A percentile compares a stretch with the other conserved stretches of the same genome.
These are phyloP conservation scores for Vitis amurensis DNA, from an alignment of 164 flowering plant genomes.

Conservation along the genomic window DNA sequence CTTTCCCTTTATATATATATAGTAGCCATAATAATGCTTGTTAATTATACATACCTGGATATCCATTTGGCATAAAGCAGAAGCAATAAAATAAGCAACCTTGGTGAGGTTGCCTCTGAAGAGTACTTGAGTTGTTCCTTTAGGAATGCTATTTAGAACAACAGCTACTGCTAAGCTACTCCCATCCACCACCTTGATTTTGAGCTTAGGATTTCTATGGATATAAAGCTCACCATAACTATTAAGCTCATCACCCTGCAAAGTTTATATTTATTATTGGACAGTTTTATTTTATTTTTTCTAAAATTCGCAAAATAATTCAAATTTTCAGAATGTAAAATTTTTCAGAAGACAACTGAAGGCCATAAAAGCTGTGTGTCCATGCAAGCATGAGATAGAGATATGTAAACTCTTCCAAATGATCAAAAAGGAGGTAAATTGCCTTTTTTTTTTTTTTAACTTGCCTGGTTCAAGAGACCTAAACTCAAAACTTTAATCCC, in stretches of 20 bases:
- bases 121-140: constrained; percentile 51
- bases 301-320: too few relatives aligned
- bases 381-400: too few relatives aligned
- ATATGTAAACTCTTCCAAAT: too few relatives aligned
- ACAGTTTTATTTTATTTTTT: not conserved
- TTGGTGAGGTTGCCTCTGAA: constrained; percentile 50
- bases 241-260: constrained; percentile 65
- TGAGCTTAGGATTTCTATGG: constrained; percentile 45
- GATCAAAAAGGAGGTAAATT: constrained; percentile 10
- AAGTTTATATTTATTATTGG: not conserved
- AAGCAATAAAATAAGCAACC: constrained; percentile 38
- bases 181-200: constrained; percentile 60
- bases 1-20: too few relatives aligned
- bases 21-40: too few relatives aligned
- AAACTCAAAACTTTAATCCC: constrained; percentile 59
- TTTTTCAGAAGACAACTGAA: too few relatives aligned
- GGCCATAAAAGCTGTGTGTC: too few relatives aligned
- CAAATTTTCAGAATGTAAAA: too few relatives aligned
- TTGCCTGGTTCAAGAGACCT: constrained; percentile 31
- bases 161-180: constrained; percentile 57
- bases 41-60: constrained; percentile 37
- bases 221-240: constrained; percentile 58
- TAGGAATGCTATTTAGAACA: constrained; percentile 58
- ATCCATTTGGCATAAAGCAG: constrained; percentile 45
- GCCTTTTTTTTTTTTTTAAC: constrained; percentile 28